A percentile compares a stretch with the other conserved stretches of the same genome.
These are phyloP conservation scores for Gloeophyllum trabeum DNA, from an alignment of 768 basidiomycete genomes.

Conservation along the genomic window DNA sequence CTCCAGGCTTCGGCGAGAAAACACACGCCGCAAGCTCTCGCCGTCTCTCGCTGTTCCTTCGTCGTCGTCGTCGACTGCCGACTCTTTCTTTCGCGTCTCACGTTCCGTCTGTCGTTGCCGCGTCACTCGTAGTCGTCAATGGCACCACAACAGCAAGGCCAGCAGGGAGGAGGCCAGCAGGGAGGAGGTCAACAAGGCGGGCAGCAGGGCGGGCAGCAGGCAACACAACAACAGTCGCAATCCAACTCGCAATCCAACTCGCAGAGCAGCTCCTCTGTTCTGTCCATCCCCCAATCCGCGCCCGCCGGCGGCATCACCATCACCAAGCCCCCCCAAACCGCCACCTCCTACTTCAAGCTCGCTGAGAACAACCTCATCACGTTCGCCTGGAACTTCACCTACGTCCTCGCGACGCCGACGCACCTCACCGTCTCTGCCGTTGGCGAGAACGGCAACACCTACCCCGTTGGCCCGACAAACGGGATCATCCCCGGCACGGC, in stretches of 20 bases:
- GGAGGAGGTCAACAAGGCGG: no score
- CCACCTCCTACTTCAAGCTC: constrained; percentile 85
- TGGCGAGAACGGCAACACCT: constrained; percentile 83
- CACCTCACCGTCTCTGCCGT: constrained; percentile 73
- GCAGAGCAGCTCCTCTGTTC: not conserved
- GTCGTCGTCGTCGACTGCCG: no score
- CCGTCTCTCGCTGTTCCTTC: no score
- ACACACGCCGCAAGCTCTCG: no score
- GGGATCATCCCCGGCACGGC: constrained; percentile 63
- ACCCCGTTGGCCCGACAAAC: constrained; percentile 72
- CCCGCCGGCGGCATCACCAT: constrained; percentile 60
- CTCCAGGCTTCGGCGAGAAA: no score
- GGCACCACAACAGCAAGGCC: no score
- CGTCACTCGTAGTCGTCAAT: no score
- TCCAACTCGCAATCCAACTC: not conserved
- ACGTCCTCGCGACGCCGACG: constrained; percentile 57
- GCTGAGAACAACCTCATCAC: constrained; percentile 64
- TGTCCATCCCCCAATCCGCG: constrained; percentile 35
- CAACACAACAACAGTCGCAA: no score
- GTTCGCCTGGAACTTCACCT: constrained; percentile 86
- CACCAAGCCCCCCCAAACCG: constrained; percentile 73
- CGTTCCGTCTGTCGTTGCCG: no score
- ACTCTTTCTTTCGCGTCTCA: no score
- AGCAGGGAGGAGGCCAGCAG: no score
- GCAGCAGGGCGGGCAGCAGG: no score